phyloP scores from a whole-genome alignment of 306 rosid genomes.

The Trifolium subterraneum region DNA sequence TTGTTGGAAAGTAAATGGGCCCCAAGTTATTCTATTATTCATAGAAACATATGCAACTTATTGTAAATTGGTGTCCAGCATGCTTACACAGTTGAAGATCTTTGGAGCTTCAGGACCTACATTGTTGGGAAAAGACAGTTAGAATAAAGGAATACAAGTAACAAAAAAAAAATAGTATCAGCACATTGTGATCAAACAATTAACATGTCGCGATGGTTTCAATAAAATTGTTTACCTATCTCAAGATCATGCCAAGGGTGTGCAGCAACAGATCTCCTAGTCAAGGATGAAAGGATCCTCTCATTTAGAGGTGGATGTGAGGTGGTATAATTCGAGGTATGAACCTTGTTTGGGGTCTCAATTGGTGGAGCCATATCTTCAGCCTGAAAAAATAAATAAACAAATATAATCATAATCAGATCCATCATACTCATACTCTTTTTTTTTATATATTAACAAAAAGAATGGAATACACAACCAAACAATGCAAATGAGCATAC shows the following conservation, averaged over 20 bases:
- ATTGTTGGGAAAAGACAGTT: conserved; percentile 31
- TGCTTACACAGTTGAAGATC: conserved; percentile 89
- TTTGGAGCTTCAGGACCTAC: conserved; percentile 95
- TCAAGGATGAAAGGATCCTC: conserved; percentile 95
- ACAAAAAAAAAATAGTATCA: background rate
- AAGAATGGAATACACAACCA: too few species aligned
- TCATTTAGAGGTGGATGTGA: conserved; percentile 82
- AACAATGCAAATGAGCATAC: too few species aligned
- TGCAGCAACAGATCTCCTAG: conserved; percentile 93
- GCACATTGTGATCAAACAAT: background rate
- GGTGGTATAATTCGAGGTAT: conserved; percentile 38
- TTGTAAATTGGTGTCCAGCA: conserved; percentile 22
- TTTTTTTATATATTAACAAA: too few species aligned
- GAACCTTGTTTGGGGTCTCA: conserved; percentile 57
- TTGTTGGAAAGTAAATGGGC: background rate
- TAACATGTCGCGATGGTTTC: background rate
- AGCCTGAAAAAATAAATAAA: conserved; percentile 42
- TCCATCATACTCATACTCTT: background rate
- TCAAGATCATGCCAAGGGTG: conserved; percentile 99
- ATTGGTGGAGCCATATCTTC: conserved; percentile 80
- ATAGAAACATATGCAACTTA: background rate
- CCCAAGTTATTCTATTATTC: background rate
- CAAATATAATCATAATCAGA: background rate
- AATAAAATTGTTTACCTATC: conserved; percentile 62
- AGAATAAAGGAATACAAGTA: background rate